Conservation (phyloP, 352 stramenopile species). For the Phytophthora cryptogea region DNA sequence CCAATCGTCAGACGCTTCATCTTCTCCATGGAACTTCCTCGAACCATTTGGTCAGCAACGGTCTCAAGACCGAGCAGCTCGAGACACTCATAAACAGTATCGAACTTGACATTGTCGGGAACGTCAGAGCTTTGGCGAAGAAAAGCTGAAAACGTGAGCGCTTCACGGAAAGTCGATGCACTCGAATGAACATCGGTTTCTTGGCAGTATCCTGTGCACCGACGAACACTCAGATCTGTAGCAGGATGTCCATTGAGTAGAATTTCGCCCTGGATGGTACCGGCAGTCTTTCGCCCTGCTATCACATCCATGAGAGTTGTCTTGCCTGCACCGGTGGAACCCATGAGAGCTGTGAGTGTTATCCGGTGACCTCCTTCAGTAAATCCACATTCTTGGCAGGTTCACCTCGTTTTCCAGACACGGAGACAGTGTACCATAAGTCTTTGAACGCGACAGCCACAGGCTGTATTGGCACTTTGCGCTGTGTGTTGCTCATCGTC, state of each 20-base stretch:
- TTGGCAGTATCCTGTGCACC: constrained; percentile 70
- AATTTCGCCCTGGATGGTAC: constrained; percentile 75
- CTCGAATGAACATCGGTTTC: constrained; percentile 93
- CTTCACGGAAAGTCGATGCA: constrained; percentile 87
- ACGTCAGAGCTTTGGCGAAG: constrained; percentile 63
- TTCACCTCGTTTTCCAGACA: too few relatives aligned
- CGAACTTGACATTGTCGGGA: constrained; percentile 47
- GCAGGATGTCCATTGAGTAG: constrained; percentile 52
- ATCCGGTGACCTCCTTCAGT: constrained; percentile 64
- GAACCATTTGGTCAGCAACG: constrained; percentile 68
- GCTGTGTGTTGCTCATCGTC: constrained; percentile 18
- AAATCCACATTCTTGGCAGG: constrained; percentile 32
- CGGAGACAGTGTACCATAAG: too few relatives aligned
- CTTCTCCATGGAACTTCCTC: constrained; percentile 59
- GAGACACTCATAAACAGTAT: constrained; percentile 61
- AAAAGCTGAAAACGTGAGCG: constrained; percentile 92
- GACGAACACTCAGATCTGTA: constrained; percentile 52
- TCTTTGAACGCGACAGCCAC: too few relatives aligned
- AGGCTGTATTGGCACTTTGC: too few relatives aligned
- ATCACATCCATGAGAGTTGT: constrained; percentile 96
- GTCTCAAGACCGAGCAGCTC: constrained; percentile 58
- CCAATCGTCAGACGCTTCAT: constrained; percentile 84
- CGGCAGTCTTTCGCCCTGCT: constrained; percentile 86
- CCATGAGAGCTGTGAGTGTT: constrained; percentile 76
- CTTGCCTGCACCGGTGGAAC: constrained; percentile 85